Evolutionary conservation across 2,329 filamentous ascomycete species (phyloP).

Genomic region (Pestalotiopsis sp.): DNA sequence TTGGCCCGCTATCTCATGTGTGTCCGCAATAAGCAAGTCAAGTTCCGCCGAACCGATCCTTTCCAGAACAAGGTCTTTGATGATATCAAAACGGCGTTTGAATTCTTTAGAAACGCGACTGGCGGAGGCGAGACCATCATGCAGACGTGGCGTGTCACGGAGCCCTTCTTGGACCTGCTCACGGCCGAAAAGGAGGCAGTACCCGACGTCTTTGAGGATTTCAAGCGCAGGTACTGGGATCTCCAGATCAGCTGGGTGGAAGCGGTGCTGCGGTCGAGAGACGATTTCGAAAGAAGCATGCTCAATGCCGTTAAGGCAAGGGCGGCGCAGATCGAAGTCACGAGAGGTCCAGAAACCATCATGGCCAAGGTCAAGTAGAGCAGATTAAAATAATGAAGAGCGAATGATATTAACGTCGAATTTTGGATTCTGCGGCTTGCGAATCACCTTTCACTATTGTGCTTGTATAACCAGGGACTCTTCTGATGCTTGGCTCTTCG

Average conservation of each 20-base stretch:
- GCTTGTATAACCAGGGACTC: too few species aligned
- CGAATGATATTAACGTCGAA: not conserved
- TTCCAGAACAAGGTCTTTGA: constrained; percentile 94
- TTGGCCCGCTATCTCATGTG: constrained; percentile 81
- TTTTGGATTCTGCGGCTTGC: too few species aligned
- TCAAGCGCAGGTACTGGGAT: constrained; percentile 92
- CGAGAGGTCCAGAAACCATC: constrained; percentile 84
- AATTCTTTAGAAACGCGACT: constrained; percentile 77
- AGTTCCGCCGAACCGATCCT: constrained; percentile 83
- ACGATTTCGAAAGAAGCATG: constrained; percentile 94
- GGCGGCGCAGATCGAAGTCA: constrained; percentile 83
- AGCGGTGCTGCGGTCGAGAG: constrained; percentile 79
- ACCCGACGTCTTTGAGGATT: constrained; percentile 76
- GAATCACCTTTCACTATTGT: too few species aligned
- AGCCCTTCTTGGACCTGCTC: constrained; percentile 81
- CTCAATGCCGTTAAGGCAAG: constrained; percentile 84
- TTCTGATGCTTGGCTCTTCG: too few species aligned
- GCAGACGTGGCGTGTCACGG: constrained; percentile 88
- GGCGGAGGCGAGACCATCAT: constrained; percentile 77
- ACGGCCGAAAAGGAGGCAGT: constrained; percentile 73
- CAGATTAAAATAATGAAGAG: not conserved
- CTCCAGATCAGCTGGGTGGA: constrained; percentile 95
- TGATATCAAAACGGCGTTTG: constrained; percentile 87
- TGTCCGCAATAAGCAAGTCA: constrained; percentile 87
- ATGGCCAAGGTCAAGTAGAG: constrained; percentile 86